These are phyloP conservation scores for Diaporthe sp. DNA, from an alignment of 2,329 filamentous ascomycete genomes.

Conservation along the genomic window DNA sequence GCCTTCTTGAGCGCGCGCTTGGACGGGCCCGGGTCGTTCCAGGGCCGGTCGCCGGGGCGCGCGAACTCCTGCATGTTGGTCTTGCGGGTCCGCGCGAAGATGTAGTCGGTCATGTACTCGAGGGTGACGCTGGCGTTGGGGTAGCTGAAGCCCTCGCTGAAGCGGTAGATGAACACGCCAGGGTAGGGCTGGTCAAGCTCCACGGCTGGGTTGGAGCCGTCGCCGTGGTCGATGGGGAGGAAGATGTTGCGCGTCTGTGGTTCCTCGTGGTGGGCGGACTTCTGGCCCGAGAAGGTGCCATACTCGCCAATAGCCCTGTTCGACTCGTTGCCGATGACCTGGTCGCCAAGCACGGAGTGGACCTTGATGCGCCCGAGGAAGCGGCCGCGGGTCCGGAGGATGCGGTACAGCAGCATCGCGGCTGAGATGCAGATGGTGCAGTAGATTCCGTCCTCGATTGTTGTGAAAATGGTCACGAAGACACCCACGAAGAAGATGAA, in stretches of 20 bases:
- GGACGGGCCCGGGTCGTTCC: constrained; percentile 91
- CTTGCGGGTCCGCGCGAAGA: constrained; percentile 80
- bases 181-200: constrained; percentile 86
- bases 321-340: constrained; percentile 74
- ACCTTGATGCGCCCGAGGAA: constrained; percentile 89
- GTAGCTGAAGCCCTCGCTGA: constrained; percentile 95
- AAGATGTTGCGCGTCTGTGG: constrained; percentile 81
- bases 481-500: constrained; percentile 95
- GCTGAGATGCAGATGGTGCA: constrained; percentile 83
- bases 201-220: constrained; percentile 90
- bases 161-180: constrained; percentile 95
- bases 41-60: constrained; percentile 83
- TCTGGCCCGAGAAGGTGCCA: constrained; percentile 64
- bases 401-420: constrained; percentile 84
- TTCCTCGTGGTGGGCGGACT: constrained; percentile 50
- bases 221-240: constrained; percentile 86
- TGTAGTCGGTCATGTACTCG: constrained; percentile 79
- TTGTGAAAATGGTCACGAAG: constrained; percentile 87
- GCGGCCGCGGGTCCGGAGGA: constrained; percentile 84
- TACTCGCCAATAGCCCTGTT: constrained; percentile 64
- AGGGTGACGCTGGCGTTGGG: constrained; percentile 92
- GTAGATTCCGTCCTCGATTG: constrained; percentile 95
- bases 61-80: constrained; percentile 78
- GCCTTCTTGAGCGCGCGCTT: constrained; percentile 53
- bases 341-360: constrained; percentile 85